Base-by-base conservation (phyloP, 2,329 filamentous ascomycete species). In the Phaeosphaeria sp. region DNA sequence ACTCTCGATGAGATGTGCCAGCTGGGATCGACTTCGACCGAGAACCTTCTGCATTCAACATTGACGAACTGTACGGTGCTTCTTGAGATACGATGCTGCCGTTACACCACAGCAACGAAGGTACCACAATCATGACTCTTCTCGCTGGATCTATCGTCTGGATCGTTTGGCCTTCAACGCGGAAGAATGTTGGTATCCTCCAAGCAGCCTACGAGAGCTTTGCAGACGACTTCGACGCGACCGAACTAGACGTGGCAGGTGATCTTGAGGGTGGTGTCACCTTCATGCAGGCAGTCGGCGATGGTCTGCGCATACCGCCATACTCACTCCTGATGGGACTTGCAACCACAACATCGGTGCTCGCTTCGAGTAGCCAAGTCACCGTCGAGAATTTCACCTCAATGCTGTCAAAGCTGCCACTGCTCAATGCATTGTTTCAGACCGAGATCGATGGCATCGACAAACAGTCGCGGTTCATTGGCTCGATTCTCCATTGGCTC, bases 151-250 rank as follows among this genome's bases (percentile, higher is more conserved):
- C 56, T 2, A 42, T 68, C 2, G 46, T 62, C 4, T 69, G 66
- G 63, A 61, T 67, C 3, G 60, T 70, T 36, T 72, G 69, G 67
- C 69, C 69, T 2, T 58, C 62, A 3, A 69, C 63, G 5, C 6
- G 30, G 5, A 49, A 62, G 4, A 71, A 72, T 43, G 33, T 68
- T 43, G 18, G 20, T 15, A 46, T 54, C 1, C 42, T 71, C 1
- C 47, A 59, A 8, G 39, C 17, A 0, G 56, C 47, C 1, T 71
- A 70, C 51, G 51, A 60, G 1, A 27, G 30, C 1, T 56, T 50
- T 27, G 21, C 56, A 1, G 18, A 50, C n/a, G 48, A 25, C 2
- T 25, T 25, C 43, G 50, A 57, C 18, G 9, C 42, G 1, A 45
- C 27, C 9, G 39, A 49, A 3, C 24, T 55, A 7, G 21, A 56